Evolutionary conservation across 2,329 filamentous ascomycete species (phyloP), one percentile per base, ranked within the genome.

Genomic region (Aspergillus eucalypticola): DNA sequence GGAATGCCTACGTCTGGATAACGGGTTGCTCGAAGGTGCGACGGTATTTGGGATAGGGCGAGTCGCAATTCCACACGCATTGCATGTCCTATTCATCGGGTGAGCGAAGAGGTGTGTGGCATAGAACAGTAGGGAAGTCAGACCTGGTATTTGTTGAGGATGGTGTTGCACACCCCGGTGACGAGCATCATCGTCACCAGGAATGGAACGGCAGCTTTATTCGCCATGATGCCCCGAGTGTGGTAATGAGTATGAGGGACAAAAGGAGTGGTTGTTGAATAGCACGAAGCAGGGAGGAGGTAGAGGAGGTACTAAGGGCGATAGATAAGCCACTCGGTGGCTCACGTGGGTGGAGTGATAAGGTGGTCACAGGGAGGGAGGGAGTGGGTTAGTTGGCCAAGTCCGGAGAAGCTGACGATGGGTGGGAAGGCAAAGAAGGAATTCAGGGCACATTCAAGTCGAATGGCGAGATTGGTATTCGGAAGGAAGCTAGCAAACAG

Each of bases 131-230:
- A 15, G 21, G 19, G 25, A 32, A 21, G 35, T 73, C 81, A 62
- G 77, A 93, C 92, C 82, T 98, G 94, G 73, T 93, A 97, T 75
- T 99, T 99, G 68, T 94, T 97, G 71, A 99, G 83, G 63, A 99
- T 86, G 1, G 95, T 99, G 76, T 99, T 99, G 83, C 92, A 96
- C 63, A 96, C 92, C 64, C 94, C 94, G 23, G 94, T 97, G 73
- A 96, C 80, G 73, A 98, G 83, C 94, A 98, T 98, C 91, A 97
- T 96, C 69, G 84, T 89, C 76, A 98, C 92, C 64, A 98, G 83
- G 72, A 97, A 85, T 39, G 92, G 92, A 61, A 98, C 86, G 58
- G 92, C 74, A 39, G 86, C 85, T 75, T 86, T 86, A 66, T 85
- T 83, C 67, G 89, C 84, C 90, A 96, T 96, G 67, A 52, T 75